Evolutionary conservation across 2,329 filamentous ascomycete species (phyloP), one percentile per base, ranked within the genome.

Genomic region (Coniochaeta prunicola): DNA sequence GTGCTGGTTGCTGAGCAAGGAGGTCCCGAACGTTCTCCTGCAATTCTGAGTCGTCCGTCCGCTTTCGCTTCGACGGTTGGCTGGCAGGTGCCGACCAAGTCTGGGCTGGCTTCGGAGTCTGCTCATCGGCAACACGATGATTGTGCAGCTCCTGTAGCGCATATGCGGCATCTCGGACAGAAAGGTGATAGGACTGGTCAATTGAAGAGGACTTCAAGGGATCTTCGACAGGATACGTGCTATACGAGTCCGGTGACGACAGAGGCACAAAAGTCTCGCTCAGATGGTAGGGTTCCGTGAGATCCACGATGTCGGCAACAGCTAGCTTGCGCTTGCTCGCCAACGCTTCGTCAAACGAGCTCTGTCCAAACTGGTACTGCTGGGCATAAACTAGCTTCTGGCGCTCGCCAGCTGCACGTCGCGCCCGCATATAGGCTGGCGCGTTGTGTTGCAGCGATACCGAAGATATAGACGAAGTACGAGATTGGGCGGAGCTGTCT

Each of bases 391-490:
- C 45, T 26, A 50, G 15, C 45, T 28, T 50, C 45, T 50, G 45
- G 45, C 45, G 45, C 45, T 50, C 45, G 13, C 45, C 45, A n/a
- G 9, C 21, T 5, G 45, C 45, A 50, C 45, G 45, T 50, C 45
- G 45, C 45, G 45, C 45, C 45, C 30, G 45, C 45, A 50, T 50
- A 12, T 50, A 50, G 30, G 45, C 45, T 12, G 79, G 83, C 83
- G 83, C 83, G 78, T 78, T 82, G 71, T 74, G 79, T 74, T 82
- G 73, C 60, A 81, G 84, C 64, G 83, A 85, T 66, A 81, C 78
- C 67, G 83, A 85, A 59, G 83, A 86, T 72, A 85, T 83, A 19
- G 84, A 87, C 68, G 84, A 86, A 57, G 83, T 85, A 69, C 83
- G 82, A 63, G 84, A 87, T 62, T 83, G 78, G 61, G 79, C 79